Conservation (phyloP, 2,329 filamentous ascomycete genomes). For the Neurospora sp. region DNA sequence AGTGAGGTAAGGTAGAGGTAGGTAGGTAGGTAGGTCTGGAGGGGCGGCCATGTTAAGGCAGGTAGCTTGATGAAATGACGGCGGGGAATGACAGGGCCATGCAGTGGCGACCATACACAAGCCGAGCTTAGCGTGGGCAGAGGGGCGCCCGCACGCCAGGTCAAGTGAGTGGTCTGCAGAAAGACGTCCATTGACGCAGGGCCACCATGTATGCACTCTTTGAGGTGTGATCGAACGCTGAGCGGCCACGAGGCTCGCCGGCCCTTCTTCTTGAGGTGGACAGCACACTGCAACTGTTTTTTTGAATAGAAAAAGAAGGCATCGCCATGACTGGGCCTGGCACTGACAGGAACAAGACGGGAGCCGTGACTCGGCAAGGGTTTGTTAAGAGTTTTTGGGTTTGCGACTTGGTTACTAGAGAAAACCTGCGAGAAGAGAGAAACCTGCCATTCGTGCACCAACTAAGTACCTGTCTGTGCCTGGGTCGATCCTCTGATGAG, state of each 20-base stretch:
- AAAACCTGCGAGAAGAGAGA: neutral
- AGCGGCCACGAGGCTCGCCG: neutral
- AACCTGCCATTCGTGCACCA: neutral
- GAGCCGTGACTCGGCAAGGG: neutral
- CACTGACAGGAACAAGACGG: neutral
- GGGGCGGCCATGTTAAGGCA: slow-evolving; percentile 15
- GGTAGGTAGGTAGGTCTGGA: slow-evolving; percentile 11
- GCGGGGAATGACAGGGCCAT: slow-evolving; percentile 20
- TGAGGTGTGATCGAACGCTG: slow-evolving; percentile 2
- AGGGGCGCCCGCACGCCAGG: slow-evolving; percentile 15
- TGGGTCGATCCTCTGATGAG: neutral
- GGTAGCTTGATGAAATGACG: slow-evolving; percentile 20
- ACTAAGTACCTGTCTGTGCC: neutral
- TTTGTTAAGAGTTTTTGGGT: neutral
- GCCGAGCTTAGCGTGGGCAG: slow-evolving; percentile 16
- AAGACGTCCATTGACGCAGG: slow-evolving; percentile 5
- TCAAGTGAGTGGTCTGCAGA: slow-evolving; percentile 14
- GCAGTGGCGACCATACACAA: slow-evolving; percentile 18
- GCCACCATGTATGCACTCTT: slow-evolving; percentile 13
- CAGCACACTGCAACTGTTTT: neutral
- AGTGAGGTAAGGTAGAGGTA: neutral
- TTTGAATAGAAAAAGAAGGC: neutral
- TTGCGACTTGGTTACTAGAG: neutral
- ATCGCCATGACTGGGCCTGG: neutral
- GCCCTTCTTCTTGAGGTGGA: neutral